Percentiles rank a stretch among this genome's conserved stretches.
phyloP scores from a whole-genome alignment of 2,329 filamentous ascomycete species.

The Simplicillium sp. region DNA sequence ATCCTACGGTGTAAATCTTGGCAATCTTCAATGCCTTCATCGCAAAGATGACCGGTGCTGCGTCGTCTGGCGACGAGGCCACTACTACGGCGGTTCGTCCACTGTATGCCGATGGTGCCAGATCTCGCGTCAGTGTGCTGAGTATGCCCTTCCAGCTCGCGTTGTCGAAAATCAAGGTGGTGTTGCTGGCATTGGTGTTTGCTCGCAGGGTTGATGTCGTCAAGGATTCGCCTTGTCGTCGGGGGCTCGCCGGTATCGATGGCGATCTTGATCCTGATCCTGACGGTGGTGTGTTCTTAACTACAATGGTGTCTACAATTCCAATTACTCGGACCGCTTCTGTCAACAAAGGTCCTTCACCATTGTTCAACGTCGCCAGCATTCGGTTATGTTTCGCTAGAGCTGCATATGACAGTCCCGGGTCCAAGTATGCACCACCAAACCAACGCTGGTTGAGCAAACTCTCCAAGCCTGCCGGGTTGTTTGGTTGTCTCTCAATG shows the following conservation, averaged over 20 bases:
- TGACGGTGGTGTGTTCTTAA: conserved; percentile 30
- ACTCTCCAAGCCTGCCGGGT: conserved; percentile 56
- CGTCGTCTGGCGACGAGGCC: conserved; percentile 63
- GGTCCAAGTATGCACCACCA: conserved; percentile 73
- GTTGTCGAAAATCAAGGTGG: conserved; percentile 66
- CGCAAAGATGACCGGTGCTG: conserved; percentile 70
- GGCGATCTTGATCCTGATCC: conserved; percentile 33
- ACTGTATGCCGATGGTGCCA: conserved; percentile 73
- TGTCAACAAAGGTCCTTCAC: conserved; percentile 50
- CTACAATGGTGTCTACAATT: conserved; percentile 72
- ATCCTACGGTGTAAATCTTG: conserved; percentile 77
- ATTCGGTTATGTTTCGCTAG: conserved; percentile 49
- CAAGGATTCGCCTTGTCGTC: conserved; percentile 18
- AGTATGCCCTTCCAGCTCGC: conserved; percentile 80
- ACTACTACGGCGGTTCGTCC: conserved; percentile 68
- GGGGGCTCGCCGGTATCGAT: conserved; percentile 39
- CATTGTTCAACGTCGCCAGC: conserved; percentile 39
- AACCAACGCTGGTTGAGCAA: conserved; percentile 67
- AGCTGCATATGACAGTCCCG: conserved; percentile 52
- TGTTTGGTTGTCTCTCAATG: conserved; percentile 60
- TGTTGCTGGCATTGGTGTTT: conserved; percentile 19
- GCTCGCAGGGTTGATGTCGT: conserved; percentile 28
- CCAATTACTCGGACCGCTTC: conserved; percentile 72
- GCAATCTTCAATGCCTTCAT: conserved; percentile 66
- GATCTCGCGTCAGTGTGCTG: conserved; percentile 69